phyloP scores from a whole-genome alignment of 345 rosid species.

The Gossypium mustelinum region DNA sequence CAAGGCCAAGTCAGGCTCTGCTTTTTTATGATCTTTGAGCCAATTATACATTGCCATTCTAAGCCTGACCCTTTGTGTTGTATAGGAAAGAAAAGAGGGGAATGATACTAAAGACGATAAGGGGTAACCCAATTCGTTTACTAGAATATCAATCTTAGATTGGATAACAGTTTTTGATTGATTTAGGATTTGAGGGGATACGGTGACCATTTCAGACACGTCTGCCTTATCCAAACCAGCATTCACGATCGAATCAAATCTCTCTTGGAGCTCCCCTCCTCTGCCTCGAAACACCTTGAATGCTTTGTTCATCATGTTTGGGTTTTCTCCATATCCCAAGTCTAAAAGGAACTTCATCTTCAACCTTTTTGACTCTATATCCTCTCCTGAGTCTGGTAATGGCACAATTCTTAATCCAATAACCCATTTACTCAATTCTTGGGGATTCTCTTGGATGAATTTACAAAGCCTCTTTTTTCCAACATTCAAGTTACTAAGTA shows the following conservation, averaged over 20 bases:
- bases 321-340: conserved; percentile 49
- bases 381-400: conserved; percentile 32
- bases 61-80: conserved; percentile 44
- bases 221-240: conserved; percentile 60
- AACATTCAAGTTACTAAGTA: conserved; percentile 43
- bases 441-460: conserved; percentile 52
- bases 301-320: conserved; percentile 35
- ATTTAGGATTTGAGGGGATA: conserved; percentile 62
- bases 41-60: conserved; percentile 64
- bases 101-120: conserved; percentile 39
- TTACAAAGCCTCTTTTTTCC: conserved; percentile 50
- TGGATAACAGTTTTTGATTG: conserved; percentile 44
- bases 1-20: conserved; percentile 28
- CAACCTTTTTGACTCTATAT: conserved; percentile 27
- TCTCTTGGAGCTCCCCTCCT: conserved; percentile 59
- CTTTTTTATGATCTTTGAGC: conserved; percentile 51
- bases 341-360: conserved; percentile 55
- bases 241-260: conserved; percentile 64
- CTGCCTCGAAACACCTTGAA: conserved; percentile 55
- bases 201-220: conserved; percentile 45
- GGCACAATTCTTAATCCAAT: conserved; percentile 34
- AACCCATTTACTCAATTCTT: conserved; percentile 47
- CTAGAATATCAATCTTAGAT: conserved; percentile 50
- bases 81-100: conserved; percentile 52
- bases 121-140: conserved; percentile 52